Conservation (phyloP, 208 protist genomes). For the Trypanosoma mega region DNA sequence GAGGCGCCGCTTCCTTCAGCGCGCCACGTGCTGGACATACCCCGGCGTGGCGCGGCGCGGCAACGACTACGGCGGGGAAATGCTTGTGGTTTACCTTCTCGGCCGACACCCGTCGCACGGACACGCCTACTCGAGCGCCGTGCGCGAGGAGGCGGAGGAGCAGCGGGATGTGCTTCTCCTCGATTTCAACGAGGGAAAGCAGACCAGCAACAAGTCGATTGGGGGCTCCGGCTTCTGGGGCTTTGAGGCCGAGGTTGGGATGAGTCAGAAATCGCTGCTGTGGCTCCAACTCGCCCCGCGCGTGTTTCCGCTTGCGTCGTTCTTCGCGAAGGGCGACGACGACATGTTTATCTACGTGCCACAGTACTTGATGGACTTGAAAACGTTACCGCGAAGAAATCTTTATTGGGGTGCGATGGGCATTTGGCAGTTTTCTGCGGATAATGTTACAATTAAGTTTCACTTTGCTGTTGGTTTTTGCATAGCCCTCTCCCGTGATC, state of each 20-base stretch:
- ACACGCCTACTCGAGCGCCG: constrained; percentile 25
- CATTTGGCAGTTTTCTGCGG: not conserved
- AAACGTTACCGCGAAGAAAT: constrained; percentile 12
- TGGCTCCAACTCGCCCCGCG: constrained; percentile 43
- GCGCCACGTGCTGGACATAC: constrained; percentile 41
- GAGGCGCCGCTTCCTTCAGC: constrained; percentile 33
- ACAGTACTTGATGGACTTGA: constrained; percentile 45
- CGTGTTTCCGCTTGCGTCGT: constrained; percentile 33
- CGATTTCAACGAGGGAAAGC: constrained; percentile 2
- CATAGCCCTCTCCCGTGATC: not conserved
- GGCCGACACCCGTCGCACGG: constrained; percentile 7
- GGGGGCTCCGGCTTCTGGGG: constrained; percentile 6
- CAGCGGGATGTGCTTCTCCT: constrained; percentile 33
- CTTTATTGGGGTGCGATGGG: constrained; percentile 2
- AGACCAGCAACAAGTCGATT: not conserved
- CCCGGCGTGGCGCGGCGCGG: constrained; percentile 28
- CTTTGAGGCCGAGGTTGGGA: constrained; percentile 31
- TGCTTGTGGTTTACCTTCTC: constrained; percentile 34
- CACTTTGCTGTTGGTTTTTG: not conserved
- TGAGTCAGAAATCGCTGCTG: constrained; percentile 42
- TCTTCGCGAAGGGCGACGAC: constrained; percentile 53
- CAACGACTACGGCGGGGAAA: constrained; percentile 33
- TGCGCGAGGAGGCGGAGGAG: constrained; percentile 39
- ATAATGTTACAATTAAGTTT: not conserved
- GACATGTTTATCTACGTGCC: constrained; percentile 54